phyloP scores from a whole-genome alignment of 75 land plant genomes.

The Gnetum montanum region DNA sequence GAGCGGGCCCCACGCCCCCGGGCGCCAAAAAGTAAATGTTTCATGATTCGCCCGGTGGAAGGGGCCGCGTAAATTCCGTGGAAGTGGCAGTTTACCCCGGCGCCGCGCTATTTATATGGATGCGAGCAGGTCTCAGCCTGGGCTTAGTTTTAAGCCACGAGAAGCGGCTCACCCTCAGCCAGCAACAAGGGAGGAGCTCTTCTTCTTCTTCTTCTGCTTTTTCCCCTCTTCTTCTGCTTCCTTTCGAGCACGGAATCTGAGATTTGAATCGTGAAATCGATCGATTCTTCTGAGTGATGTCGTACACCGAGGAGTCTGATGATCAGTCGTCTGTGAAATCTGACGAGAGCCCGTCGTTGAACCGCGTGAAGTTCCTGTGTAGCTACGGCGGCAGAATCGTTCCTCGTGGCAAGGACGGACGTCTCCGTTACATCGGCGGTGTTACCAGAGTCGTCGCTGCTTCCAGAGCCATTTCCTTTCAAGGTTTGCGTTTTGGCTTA shows the following conservation, averaged over 20 bases:
- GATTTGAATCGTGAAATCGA: conserved; percentile 2
- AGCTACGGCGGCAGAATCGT: conserved; percentile 87
- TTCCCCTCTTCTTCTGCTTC: not conserved
- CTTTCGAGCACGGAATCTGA: not conserved
- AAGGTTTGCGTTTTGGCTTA: conserved; percentile 2
- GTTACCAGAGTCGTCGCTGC: conserved; percentile 70
- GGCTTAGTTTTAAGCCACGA: too few relatives aligned
- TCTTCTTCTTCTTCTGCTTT: not conserved
- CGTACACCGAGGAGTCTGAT: not conserved
- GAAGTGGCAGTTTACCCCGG: too few relatives aligned
- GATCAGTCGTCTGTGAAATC: conserved; percentile 4
- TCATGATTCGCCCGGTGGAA: too few relatives aligned
- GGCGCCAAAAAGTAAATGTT: too few relatives aligned
- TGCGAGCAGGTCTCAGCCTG: too few relatives aligned
- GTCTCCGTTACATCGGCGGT: conserved; percentile 85
- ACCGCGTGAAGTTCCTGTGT: conserved; percentile 61
- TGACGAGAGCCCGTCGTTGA: conserved; percentile 6
- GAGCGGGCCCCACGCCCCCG: too few relatives aligned
- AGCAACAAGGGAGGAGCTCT: too few relatives aligned
- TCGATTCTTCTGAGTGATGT: too few relatives aligned
- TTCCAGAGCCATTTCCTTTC: conserved; percentile 27
- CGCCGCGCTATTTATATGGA: too few relatives aligned
- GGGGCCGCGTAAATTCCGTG: too few relatives aligned
- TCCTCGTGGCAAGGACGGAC: conserved; percentile 73
- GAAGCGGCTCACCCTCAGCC: too few relatives aligned